Evolutionary conservation across 2,329 filamentous ascomycete genomes (phyloP).

Genomic region (Plenodomus tracheiphilus): DNA sequence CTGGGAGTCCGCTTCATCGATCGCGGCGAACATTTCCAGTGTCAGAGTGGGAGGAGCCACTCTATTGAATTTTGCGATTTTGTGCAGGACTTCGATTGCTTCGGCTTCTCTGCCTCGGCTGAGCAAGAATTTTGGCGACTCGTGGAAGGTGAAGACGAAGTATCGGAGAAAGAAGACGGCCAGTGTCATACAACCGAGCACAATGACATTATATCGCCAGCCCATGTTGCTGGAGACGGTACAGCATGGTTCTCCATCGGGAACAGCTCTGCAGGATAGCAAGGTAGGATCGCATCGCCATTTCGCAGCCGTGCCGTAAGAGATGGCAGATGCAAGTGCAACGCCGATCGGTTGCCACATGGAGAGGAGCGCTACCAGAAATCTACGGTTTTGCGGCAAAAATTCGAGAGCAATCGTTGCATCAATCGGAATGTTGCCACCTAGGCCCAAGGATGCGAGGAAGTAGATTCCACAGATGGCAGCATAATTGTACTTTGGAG

Average conservation of each 20-base stretch:
- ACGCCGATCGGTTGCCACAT: slow-evolving; percentile 39
- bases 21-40: slow-evolving; percentile 29
- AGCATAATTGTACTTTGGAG: slow-evolving; percentile 34
- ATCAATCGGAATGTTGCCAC: slow-evolving; percentile 35
- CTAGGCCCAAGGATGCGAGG: slow-evolving; percentile 28
- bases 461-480: slow-evolving; percentile 36
- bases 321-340: slow-evolving; percentile 29
- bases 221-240: slow-evolving; percentile 33
- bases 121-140: slow-evolving; percentile 34
- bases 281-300: slow-evolving; percentile 30
- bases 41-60: slow-evolving; percentile 27
- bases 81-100: slow-evolving; percentile 31
- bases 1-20: slow-evolving; percentile 20
- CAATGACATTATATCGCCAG: slow-evolving; percentile 35
- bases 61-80: slow-evolving; percentile 33
- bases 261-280: slow-evolving; percentile 20
- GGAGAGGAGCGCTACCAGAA: slow-evolving; percentile 32
- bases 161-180: slow-evolving; percentile 32
- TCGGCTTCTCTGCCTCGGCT: slow-evolving; percentile 29
- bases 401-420: slow-evolving; percentile 33
- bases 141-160: slow-evolving; percentile 34
- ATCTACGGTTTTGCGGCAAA: slow-evolving; percentile 30
- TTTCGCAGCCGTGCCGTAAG: slow-evolving; percentile 32
- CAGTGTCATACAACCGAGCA: slow-evolving; percentile 32
- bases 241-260: slow-evolving; percentile 21